Evolutionary conservation across 2,329 filamentous ascomycete genomes (phyloP).

Genomic region (Scedosporium boydii): DNA sequence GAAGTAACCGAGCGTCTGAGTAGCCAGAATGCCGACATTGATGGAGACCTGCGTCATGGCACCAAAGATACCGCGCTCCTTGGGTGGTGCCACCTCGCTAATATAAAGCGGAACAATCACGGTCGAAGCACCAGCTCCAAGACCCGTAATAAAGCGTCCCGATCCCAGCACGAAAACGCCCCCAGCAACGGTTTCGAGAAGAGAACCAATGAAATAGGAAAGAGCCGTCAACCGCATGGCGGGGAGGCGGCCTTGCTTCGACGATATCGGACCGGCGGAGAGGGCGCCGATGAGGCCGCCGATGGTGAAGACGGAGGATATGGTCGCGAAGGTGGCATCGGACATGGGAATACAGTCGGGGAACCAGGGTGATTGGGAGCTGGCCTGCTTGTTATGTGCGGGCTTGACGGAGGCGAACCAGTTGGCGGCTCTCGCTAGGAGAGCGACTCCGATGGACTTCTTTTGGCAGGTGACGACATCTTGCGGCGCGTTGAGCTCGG

Average conservation of each 20-base stretch:
- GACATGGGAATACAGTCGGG: constrained; percentile 85
- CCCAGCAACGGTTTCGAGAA: constrained; percentile 62
- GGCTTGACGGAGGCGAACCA: constrained; percentile 18
- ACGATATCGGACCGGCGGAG: constrained; percentile 68
- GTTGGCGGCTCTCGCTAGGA: constrained; percentile 15
- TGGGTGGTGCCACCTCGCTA: constrained; percentile 74
- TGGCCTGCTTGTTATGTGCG: constrained; percentile 14
- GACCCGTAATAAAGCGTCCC: constrained; percentile 70
- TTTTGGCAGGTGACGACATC: constrained; percentile 83
- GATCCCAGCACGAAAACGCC: constrained; percentile 58
- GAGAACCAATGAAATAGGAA: constrained; percentile 67
- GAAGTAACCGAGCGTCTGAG: constrained; percentile 81
- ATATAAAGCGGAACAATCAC: constrained; percentile 94
- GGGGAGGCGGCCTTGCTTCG: constrained; percentile 62
- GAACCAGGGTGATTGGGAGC: constrained; percentile 25
- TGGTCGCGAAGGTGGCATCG: constrained; percentile 68
- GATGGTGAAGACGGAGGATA: constrained; percentile 85
- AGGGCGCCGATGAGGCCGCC: constrained; percentile 82
- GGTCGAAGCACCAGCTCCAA: constrained; percentile 80
- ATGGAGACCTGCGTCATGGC: constrained; percentile 86
- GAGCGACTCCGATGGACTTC: constrained; percentile 25
- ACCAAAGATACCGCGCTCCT: constrained; percentile 68
- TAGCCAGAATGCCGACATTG: constrained; percentile 78
- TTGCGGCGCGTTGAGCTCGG: constrained; percentile 91
- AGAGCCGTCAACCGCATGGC: constrained; percentile 70